phyloP scores from a whole-genome alignment of 108 stramenopile genomes.

The Fistulifera solaris region DNA sequence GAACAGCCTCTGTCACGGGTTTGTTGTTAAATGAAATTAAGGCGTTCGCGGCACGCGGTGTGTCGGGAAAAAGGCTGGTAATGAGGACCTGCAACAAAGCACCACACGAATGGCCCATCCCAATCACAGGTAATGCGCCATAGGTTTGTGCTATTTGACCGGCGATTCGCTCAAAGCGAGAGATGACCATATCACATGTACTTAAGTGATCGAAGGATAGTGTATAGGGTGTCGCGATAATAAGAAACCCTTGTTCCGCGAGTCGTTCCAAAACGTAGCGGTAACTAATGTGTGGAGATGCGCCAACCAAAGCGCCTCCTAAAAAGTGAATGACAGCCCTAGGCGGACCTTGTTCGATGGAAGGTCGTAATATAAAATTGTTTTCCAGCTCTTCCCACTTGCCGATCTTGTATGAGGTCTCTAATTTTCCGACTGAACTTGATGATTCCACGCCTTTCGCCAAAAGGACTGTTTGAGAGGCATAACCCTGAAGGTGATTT shows the following conservation, averaged over 20 bases:
- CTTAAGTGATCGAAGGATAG: conserved; percentile 84
- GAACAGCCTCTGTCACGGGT: conserved; percentile 73
- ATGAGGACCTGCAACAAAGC: conserved; percentile 85
- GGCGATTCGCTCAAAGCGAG: conserved; percentile 76
- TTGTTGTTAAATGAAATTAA: conserved; percentile 76
- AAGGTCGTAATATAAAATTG: conserved; percentile 70
- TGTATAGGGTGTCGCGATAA: conserved; percentile 91
- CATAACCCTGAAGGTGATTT: no score
- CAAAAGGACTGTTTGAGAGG: no score
- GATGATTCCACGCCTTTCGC: no score
- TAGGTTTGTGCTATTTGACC: conserved; percentile 64
- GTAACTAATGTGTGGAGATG: conserved; percentile 82
- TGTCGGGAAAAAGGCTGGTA: conserved; percentile 85
- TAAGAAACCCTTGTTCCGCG: conserved; percentile 70
- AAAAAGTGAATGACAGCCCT: conserved; percentile 77
- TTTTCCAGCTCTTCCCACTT: conserved; percentile 67
- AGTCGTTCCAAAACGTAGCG: conserved; percentile 77
- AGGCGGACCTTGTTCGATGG: conserved; percentile 24
- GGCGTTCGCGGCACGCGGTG: conserved; percentile 85
- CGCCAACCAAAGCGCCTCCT: conserved; percentile 86
- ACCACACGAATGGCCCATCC: conserved; percentile 87
- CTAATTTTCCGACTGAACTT: no score
- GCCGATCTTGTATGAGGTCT: conserved; percentile 7
- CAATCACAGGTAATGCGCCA: conserved; percentile 87
- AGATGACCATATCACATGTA: conserved; percentile 79